Base-by-base conservation (phyloP, 129 eudicot genomes). In the Escallonia rubra region DNA sequence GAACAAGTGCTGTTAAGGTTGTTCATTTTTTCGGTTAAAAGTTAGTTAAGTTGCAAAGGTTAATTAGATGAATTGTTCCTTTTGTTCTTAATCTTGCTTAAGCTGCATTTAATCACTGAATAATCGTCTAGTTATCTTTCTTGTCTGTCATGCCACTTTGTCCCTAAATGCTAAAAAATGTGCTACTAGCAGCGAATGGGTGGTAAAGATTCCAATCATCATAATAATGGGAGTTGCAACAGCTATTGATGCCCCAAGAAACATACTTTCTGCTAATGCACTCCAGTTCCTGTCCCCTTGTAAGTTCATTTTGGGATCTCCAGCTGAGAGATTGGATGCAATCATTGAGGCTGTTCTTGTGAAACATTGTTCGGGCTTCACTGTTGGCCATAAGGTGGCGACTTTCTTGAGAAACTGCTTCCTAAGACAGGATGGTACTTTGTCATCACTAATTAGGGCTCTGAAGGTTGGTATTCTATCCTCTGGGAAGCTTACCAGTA, bases 341-440 rank as follows among this genome's bases (percentile, higher is more conserved):
- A 70, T 93, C 57, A 63, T 86, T 64, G 81, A 78, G 64, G 84
- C 88, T 41, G 85, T 89, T 51, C 88, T 93, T 55, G 82, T 93
- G 56, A 82, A 74, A 83, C 83, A 71, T 38, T 82, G 86, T 68
- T 73, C 86, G 59, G 83, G 87, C 44, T 93, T 93, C 68, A 56
- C 66, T 54, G 60, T 89, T 23, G 95, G 95, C 54, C 90, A 89
- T 63, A 80, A 80, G 71, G 95, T 93, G 66, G 84, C 95, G 51
- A 68, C 55, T 66, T 89, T 93, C 59, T 49, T 93, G 74, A 89
- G 96, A 77, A 87, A 80, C 66, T 79, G 90, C 79, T 93, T 93
- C 81, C 60, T 93, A 72, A 84, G 76, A 62, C 95, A 89, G 52
- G 98, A 93, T 84, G 98, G 98, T 75, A 89, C 96, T 55, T 70